Evolutionary conservation across 1,139 yeast genomes (phyloP).

Genomic region (Geotrichum bryndzae): DNA sequence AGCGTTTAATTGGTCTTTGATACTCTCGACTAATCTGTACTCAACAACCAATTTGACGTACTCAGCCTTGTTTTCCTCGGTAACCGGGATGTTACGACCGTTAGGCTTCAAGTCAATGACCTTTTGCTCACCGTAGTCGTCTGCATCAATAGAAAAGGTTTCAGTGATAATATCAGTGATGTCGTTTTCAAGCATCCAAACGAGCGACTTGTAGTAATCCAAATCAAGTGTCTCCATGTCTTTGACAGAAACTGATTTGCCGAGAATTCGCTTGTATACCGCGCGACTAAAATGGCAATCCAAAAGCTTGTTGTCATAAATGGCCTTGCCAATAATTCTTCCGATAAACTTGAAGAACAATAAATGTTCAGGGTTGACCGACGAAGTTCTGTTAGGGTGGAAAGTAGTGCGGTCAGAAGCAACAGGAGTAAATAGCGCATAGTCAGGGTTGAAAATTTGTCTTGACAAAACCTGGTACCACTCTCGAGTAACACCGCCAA

Average conservation of each 20-base stretch:
- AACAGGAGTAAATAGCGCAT: constrained; percentile 87
- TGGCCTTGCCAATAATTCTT: constrained; percentile 88
- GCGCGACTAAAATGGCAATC: constrained; percentile 97
- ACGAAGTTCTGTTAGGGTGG: constrained; percentile 91
- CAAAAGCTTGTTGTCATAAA: constrained; percentile 75
- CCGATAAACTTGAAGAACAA: constrained; percentile 94
- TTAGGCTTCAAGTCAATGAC: constrained; percentile 70
- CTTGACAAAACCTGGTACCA: constrained; percentile 94
- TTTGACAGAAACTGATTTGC: constrained; percentile 74
- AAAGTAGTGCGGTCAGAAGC: constrained; percentile 90
- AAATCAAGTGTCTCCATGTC: constrained; percentile 94
- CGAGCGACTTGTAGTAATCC: constrained; percentile 83
- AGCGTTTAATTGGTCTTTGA: constrained; percentile 80
- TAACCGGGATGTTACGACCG: constrained; percentile 81
- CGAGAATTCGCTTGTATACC: constrained; percentile 80
- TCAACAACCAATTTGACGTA: constrained; percentile 84
- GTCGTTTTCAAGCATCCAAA: constrained; percentile 95
- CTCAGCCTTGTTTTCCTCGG: constrained; percentile 85
- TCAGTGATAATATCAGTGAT: constrained; percentile 96
- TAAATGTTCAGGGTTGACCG: constrained; percentile 87
- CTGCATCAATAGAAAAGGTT: constrained; percentile 88
- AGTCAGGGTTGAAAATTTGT: constrained; percentile 95
- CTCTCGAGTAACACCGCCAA: constrained; percentile 96
- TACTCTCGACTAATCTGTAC: constrained; percentile 76
- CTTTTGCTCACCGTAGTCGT: constrained; percentile 88